These are phyloP conservation scores for Erigeron canadensis DNA, from an alignment of 129 eudicot genomes.

Conservation along the genomic window DNA sequence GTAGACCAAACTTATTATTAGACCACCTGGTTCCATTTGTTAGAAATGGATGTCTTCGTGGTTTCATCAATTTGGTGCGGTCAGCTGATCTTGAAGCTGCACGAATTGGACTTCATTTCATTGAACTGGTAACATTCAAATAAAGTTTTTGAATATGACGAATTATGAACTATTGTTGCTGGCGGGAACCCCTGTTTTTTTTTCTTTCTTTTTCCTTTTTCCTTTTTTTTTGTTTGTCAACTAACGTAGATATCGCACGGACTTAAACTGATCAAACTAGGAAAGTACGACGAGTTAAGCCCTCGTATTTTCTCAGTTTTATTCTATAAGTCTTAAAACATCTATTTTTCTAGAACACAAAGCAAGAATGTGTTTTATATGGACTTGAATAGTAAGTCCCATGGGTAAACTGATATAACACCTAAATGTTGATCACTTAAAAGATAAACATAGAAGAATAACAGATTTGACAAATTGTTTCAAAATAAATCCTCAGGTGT, in stretches of 20 bases:
- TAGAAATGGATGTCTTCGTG: constrained; percentile 70
- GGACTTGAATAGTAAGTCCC: too few species aligned
- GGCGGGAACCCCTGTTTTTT: too few species aligned
- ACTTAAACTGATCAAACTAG: too few species aligned
- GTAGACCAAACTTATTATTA: constrained; percentile 60
- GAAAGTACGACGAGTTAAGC: too few species aligned
- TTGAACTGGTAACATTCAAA: constrained; percentile 61
- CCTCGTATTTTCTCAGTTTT: too few species aligned
- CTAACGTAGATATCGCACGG: too few species aligned
- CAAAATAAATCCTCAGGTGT: constrained; percentile 43
- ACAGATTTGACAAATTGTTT: not conserved
- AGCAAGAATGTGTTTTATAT: too few species aligned
- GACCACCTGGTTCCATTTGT: constrained; percentile 85
- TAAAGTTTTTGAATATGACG: not conserved
- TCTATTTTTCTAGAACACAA: too few species aligned
- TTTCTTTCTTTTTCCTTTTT: too few species aligned
- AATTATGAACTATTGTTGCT: not conserved
- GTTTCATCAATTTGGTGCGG: constrained; percentile 67
- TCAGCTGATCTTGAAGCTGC: constrained; percentile 97
- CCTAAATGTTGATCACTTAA: not conserved
- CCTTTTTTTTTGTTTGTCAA: too few species aligned
- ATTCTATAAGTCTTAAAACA: too few species aligned
- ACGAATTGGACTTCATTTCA: constrained; percentile 83
- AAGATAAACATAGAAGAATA: not conserved
- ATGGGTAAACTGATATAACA: not conserved